A percentile compares a stretch with the other conserved stretches of the same genome.
These are phyloP conservation scores for Cyclostephanos tholiformis DNA, from an alignment of 108 stramenopile species.

Conservation along the genomic window DNA sequence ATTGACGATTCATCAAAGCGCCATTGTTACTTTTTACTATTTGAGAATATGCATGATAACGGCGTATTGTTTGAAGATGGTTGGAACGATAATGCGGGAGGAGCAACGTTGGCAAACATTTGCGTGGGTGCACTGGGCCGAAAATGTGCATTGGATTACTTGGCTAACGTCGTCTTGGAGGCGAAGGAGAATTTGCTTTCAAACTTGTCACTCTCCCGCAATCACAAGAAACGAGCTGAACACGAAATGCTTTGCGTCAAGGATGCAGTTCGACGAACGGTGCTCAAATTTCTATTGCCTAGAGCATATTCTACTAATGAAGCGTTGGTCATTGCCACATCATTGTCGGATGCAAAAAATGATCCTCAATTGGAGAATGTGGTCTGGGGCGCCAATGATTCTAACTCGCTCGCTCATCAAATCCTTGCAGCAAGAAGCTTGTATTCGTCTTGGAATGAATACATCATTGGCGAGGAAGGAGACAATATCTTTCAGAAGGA, in stretches of 20 bases:
- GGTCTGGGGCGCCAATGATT: constrained; percentile 8
- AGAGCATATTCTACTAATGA: constrained; percentile 33
- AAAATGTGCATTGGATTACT: constrained; percentile 34
- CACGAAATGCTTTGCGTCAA: constrained; percentile 33
- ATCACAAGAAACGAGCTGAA: constrained; percentile 1
- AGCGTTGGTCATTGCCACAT: constrained; percentile 31
- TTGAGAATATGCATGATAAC: constrained; percentile 37
- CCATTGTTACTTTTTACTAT: constrained; percentile 32
- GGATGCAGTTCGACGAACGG: constrained; percentile 42
- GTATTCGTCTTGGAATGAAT: not conserved
- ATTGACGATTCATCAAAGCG: constrained; percentile 8
- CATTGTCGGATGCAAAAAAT: constrained; percentile 33
- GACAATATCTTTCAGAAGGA: constrained; percentile 18
- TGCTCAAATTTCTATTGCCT: constrained; percentile 42
- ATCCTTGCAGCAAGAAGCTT: constrained; percentile 19
- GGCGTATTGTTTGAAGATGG: constrained; percentile 41
- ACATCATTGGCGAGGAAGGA: not conserved
- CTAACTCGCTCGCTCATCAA: constrained; percentile 14
- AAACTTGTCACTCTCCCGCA: not conserved
- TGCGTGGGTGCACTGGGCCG: constrained; percentile 28
- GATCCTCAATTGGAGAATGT: constrained; percentile 18
- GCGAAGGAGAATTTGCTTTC: constrained; percentile 31
- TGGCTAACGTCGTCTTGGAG: constrained; percentile 13
- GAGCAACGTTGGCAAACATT: constrained; percentile 29
- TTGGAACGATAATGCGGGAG: not conserved